Conservation (phyloP, 345 rosid species). For the Populus pruinosa region DNA sequence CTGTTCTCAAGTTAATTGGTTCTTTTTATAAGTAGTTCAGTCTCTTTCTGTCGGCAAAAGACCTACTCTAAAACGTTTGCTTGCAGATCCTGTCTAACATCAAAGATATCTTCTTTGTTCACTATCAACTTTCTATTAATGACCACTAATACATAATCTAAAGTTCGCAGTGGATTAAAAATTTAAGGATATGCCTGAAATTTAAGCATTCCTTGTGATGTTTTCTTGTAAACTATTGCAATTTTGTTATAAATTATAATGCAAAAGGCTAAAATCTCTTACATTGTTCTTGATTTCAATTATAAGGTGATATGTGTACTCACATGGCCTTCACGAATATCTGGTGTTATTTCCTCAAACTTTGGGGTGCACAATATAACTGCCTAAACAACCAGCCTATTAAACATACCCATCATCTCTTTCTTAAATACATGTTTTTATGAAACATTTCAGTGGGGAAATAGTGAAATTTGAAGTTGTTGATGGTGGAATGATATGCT, state of each 20-base stretch:
- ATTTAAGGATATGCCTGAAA: neutral
- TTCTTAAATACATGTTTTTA: neutral
- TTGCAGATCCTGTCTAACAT: neutral
- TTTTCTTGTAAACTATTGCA: neutral
- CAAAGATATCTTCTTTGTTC: neutral
- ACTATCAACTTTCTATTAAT: neutral
- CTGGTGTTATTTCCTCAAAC: neutral
- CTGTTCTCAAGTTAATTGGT: no score
- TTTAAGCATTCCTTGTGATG: neutral
- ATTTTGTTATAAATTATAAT: no score
- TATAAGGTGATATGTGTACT: neutral
- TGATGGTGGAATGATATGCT: conserved; percentile 85
- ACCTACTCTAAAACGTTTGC: neutral
- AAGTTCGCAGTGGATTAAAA: neutral
- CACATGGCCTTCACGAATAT: neutral
- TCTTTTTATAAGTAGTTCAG: neutral
- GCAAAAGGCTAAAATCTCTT: neutral
- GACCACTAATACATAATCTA: neutral
- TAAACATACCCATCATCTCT: neutral
- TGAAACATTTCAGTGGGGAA: conserved; percentile 45
- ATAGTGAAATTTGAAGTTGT: conserved; percentile 69
- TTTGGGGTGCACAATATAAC: neutral
- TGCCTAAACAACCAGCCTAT: neutral
- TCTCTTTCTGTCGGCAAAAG: neutral
- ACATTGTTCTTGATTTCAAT: neutral